phyloP scores from a whole-genome alignment of 495 filamentous ascomycete species.

The Talaromyces borbonicus region DNA sequence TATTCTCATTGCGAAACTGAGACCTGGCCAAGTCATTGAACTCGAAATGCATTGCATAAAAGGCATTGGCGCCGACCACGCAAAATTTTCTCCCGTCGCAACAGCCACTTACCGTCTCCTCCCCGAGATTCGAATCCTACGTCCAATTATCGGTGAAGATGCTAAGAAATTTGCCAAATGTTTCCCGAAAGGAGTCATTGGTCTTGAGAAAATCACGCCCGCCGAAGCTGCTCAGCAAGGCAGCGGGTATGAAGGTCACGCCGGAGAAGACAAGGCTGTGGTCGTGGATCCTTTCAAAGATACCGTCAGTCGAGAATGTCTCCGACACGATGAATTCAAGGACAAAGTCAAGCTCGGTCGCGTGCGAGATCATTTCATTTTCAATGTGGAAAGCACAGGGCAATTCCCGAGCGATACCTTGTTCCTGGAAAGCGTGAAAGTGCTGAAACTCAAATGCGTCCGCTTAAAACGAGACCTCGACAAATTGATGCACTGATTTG shows the following conservation, averaged over 20 bases:
- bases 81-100: slow-evolving; percentile 95
- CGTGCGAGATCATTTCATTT: slow-evolving; percentile 92
- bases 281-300: slow-evolving; percentile 76
- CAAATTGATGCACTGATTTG: slow-evolving; percentile 39
- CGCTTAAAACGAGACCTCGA: slow-evolving; percentile 52
- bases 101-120: slow-evolving; percentile 87
- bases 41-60: slow-evolving; percentile 83
- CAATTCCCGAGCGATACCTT: slow-evolving; percentile 85
- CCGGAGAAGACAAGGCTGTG: slow-evolving; percentile 71
- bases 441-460: slow-evolving; percentile 70
- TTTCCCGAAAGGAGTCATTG: slow-evolving; percentile 86
- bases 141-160: slow-evolving; percentile 74
- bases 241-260: slow-evolving; percentile 61
- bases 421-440: slow-evolving; percentile 77
- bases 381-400: slow-evolving; percentile 85
- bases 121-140: slow-evolving; percentile 70
- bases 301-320: slow-evolving; percentile 85
- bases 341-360: slow-evolving; percentile 90
- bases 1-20: slow-evolving; percentile 88
- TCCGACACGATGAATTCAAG: slow-evolving; percentile 88
- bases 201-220: slow-evolving; percentile 57
- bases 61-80: slow-evolving; percentile 88
- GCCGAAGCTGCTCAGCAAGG: slow-evolving; percentile 51
- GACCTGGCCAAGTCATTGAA: slow-evolving; percentile 79
- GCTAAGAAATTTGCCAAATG: slow-evolving; percentile 84